phyloP scores from a whole-genome alignment of 768 basidiomycete species.

The Aureoboletus auriporus region DNA sequence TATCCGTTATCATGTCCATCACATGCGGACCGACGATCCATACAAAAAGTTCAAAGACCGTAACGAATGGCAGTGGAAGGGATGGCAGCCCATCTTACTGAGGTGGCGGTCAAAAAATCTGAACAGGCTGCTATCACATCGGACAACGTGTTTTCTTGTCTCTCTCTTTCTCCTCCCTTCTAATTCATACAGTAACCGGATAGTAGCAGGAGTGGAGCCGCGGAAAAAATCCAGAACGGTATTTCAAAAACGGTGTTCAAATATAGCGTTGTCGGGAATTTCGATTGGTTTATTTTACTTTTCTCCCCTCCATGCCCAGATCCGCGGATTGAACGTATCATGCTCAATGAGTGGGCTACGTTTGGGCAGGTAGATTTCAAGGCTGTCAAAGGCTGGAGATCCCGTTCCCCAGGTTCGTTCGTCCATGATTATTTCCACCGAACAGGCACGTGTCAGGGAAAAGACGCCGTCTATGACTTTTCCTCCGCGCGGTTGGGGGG shows the following conservation, averaged over 20 bases:
- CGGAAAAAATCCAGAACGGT: neutral
- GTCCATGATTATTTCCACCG: constrained; percentile 9
- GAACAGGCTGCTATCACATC: constrained; percentile 7
- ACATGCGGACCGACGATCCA: constrained; percentile 1
- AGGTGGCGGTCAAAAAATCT: constrained; percentile 9
- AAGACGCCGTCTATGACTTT: constrained; percentile 9
- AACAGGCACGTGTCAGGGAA: constrained; percentile 5
- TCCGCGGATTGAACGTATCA: too few relatives aligned
- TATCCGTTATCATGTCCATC: neutral
- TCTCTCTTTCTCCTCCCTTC: neutral
- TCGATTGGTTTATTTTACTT: neutral
- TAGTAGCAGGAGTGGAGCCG: neutral
- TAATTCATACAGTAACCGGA: too few relatives aligned
- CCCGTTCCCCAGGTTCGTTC: neutral
- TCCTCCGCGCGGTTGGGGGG: neutral
- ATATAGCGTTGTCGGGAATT: neutral
- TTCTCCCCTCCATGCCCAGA: neutral
- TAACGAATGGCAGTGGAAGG: neutral
- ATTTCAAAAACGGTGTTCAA: constrained; percentile 6
- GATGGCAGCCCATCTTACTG: neutral
- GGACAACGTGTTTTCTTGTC: constrained; percentile 14
- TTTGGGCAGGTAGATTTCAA: too few relatives aligned
- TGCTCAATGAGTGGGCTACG: too few relatives aligned
- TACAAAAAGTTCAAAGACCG: neutral
- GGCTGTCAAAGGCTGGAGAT: neutral